These are phyloP conservation scores for Serendipita sp. DNA, from an alignment of 1,284 basidiomycete genomes.

Conservation along the genomic window DNA sequence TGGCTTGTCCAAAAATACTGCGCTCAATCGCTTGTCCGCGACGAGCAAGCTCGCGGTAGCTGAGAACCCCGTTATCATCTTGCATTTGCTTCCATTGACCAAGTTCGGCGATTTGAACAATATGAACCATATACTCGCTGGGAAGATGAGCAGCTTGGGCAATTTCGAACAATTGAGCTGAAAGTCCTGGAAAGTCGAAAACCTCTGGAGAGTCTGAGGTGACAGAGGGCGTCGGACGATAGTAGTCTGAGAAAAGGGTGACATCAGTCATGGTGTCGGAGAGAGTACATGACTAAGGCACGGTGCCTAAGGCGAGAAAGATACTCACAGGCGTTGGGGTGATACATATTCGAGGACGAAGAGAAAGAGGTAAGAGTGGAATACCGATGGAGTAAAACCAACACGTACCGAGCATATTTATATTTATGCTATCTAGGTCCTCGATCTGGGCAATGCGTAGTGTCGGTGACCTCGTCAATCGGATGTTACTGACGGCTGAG, in stretches of 20 bases:
- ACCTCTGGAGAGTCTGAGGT: background rate
- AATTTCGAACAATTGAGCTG: background rate
- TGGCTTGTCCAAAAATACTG: background rate
- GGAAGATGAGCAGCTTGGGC: background rate
- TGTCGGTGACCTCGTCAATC: background rate
- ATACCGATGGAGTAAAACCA: too few relatives aligned
- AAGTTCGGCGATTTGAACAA: slow-evolving; percentile 1
- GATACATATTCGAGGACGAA: background rate
- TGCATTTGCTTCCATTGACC: slow-evolving; percentile 4
- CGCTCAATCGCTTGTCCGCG: background rate
- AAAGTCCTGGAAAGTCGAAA: slow-evolving; percentile 3
- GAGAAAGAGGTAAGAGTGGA: background rate
- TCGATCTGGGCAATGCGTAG: background rate
- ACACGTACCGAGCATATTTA: background rate
- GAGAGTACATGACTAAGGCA: too few relatives aligned
- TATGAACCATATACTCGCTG: background rate
- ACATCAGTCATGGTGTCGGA: too few relatives aligned
- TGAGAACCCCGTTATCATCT: background rate
- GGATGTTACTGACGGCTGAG: background rate
- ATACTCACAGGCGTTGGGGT: background rate
- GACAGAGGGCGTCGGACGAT: background rate
- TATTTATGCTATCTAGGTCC: background rate
- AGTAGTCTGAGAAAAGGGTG: background rate
- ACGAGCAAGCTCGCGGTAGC: slow-evolving; percentile 3
- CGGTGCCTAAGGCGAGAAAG: background rate